phyloP scores from a whole-genome alignment of 768 basidiomycete genomes.

The Termitomyces sp. region DNA sequence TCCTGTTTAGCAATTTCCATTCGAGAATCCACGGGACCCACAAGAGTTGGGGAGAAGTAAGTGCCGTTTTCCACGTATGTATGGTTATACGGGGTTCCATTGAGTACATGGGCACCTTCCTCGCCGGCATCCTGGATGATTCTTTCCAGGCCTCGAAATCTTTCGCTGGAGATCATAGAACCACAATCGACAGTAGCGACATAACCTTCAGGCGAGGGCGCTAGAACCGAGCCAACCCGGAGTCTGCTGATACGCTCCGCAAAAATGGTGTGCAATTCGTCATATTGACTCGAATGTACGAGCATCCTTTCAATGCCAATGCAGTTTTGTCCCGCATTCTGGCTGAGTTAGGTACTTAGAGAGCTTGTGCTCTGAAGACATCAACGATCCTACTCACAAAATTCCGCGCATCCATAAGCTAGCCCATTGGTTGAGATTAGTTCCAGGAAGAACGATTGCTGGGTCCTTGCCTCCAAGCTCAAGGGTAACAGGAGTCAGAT shows the following conservation, averaged over 20 bases:
- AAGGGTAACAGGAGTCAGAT: constrained; percentile 87
- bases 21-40: constrained; percentile 66
- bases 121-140: constrained; percentile 67
- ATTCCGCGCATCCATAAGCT: constrained; percentile 87
- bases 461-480: constrained; percentile 97
- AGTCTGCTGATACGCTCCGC: constrained; percentile 59
- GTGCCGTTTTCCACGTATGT: constrained; percentile 64
- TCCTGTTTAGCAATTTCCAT: constrained; percentile 81
- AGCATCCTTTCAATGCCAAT: constrained; percentile 94
- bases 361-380: neutral
- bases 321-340: constrained; percentile 94
- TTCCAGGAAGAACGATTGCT: constrained; percentile 80
- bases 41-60: constrained; percentile 85
- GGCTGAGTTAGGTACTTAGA: constrained; percentile 39
- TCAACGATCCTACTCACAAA: constrained; percentile 53
- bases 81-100: constrained; percentile 64
- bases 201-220: constrained; percentile 61
- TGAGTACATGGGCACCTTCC: constrained; percentile 59
- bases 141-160: constrained; percentile 63
- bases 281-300: constrained; percentile 74
- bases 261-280: constrained; percentile 66
- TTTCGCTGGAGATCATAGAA: constrained; percentile 73
- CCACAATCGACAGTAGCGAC: constrained; percentile 79
- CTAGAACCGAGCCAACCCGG: constrained; percentile 73
- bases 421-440: constrained; percentile 75